Evolutionary conservation across 495 filamentous ascomycete genomes (phyloP).

Genomic region (Hyphodiscus hymeniophilus): DNA sequence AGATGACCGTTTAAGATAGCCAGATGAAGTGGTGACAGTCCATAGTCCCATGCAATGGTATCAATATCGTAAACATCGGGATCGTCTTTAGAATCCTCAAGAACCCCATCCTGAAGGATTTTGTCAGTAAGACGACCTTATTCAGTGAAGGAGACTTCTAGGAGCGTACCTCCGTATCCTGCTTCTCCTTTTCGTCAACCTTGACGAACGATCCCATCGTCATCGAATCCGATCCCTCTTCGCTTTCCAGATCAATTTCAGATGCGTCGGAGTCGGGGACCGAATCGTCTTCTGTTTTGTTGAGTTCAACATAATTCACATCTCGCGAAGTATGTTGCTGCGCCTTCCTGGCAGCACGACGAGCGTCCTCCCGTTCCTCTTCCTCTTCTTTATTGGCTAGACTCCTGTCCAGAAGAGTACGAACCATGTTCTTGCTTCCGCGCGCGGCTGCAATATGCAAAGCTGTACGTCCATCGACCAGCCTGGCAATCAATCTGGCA

Average conservation of each 20-base stretch:
- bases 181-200: slow-evolving; percentile 36
- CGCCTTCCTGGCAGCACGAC: slow-evolving; percentile 14
- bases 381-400: slow-evolving; percentile 60
- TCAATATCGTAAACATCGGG: slow-evolving; percentile 76
- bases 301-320: slow-evolving; percentile 27
- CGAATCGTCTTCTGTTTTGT: slow-evolving; percentile 35
- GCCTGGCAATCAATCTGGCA: slow-evolving; percentile 59
- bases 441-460: slow-evolving; percentile 68
- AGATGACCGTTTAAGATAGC: slow-evolving; percentile 65
- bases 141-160: slow-evolving; percentile 7
- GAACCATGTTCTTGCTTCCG: slow-evolving; percentile 59
- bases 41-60: slow-evolving; percentile 64
- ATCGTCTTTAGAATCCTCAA: slow-evolving; percentile 48
- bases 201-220: slow-evolving; percentile 56
- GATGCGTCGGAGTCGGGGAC: slow-evolving; percentile 28
- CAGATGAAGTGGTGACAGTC: slow-evolving; percentile 62
- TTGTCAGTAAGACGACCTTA: background rate
- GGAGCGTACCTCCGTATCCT: slow-evolving; percentile 21
- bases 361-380: slow-evolving; percentile 43
- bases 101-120: slow-evolving; percentile 14
- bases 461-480: slow-evolving; percentile 72
- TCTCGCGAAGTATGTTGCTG: background rate
- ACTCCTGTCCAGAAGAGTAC: slow-evolving; percentile 60
- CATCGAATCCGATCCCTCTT: slow-evolving; percentile 25
- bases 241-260: slow-evolving; percentile 22